Conservation (phyloP, 805 yeast genomes). For the Saccharomycopsis sp. region DNA sequence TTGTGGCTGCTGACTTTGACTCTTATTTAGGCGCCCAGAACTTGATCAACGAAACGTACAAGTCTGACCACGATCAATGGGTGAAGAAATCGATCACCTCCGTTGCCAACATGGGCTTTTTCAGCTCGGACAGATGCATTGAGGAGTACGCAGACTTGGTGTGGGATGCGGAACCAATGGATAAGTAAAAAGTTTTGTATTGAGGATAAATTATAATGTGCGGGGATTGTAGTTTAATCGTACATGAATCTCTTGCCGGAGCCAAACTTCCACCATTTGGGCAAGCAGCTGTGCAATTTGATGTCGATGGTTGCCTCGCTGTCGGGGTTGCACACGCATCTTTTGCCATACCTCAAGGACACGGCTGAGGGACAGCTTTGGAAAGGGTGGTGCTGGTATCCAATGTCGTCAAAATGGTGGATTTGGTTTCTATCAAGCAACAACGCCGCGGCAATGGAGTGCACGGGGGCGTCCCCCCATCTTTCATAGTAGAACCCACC, state of each 20-base stretch:
- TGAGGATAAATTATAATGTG: neutral
- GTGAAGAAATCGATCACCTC: conserved; percentile 61
- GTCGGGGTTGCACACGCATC: conserved; percentile 52
- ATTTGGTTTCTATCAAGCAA: conserved; percentile 51
- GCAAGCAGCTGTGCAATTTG: conserved; percentile 49
- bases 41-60: conserved; percentile 63
- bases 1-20: conserved; percentile 85
- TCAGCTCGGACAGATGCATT: conserved; percentile 83
- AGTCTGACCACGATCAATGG: conserved; percentile 61
- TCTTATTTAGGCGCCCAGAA: conserved; percentile 76
- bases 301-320: conserved; percentile 36
- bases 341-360: conserved; percentile 41
- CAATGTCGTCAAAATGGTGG: conserved; percentile 74
- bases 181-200: neutral
- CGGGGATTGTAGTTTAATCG: neutral
- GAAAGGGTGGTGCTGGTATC: conserved; percentile 70
- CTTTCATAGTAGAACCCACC: conserved; percentile 82
- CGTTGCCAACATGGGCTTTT: conserved; percentile 92
- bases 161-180: conserved; percentile 79
- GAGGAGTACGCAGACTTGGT: conserved; percentile 86
- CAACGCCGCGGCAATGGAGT: conserved; percentile 58
- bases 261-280: conserved; percentile 70
- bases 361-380: conserved; percentile 48
- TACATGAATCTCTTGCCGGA: conserved; percentile 46
- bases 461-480: conserved; percentile 96